Evolutionary conservation across 2,329 filamentous ascomycete species (phyloP).

Genomic region (Emergomyces africanus): DNA sequence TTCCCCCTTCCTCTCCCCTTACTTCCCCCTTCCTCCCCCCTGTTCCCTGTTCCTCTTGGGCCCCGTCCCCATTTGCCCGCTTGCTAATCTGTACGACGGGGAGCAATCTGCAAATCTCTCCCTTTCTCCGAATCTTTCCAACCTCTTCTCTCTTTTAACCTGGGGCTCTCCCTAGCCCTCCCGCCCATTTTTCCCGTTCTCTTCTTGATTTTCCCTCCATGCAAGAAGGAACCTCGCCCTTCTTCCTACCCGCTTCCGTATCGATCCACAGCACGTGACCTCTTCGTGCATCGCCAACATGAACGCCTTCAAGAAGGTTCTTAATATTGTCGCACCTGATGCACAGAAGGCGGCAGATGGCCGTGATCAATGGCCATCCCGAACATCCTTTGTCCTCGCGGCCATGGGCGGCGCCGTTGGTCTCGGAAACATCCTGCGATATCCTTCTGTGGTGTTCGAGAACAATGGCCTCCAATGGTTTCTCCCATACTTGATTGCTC

Average conservation of each 20-base stretch:
- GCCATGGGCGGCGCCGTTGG: constrained; percentile 45
- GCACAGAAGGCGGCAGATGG: constrained; percentile 24
- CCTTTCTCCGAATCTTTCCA: neutral
- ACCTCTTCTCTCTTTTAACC: neutral
- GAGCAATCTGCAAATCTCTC: too few relatives aligned
- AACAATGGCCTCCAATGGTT: constrained; percentile 46
- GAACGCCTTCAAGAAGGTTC: constrained; percentile 10
- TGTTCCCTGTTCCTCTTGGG: neutral
- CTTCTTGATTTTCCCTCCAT: neutral
- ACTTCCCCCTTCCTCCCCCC: too few relatives aligned
- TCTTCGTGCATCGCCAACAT: neutral
- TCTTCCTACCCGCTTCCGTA: neutral
- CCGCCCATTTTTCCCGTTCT: neutral
- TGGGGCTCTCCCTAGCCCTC: too few relatives aligned
- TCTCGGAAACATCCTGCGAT: constrained; percentile 44
- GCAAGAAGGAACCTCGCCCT: neutral
- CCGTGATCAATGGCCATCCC: constrained; percentile 41
- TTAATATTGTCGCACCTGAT: constrained; percentile 18
- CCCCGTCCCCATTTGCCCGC: neutral
- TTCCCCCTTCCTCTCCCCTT: too few relatives aligned
- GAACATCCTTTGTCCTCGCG: constrained; percentile 41
- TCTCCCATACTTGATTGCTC: constrained; percentile 40
- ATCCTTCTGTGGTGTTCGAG: constrained; percentile 44
- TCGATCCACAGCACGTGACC: neutral
- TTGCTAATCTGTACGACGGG: neutral